These are phyloP conservation scores for Daldinia childiae DNA, from an alignment of 495 filamentous ascomycete genomes.

Conservation along the genomic window DNA sequence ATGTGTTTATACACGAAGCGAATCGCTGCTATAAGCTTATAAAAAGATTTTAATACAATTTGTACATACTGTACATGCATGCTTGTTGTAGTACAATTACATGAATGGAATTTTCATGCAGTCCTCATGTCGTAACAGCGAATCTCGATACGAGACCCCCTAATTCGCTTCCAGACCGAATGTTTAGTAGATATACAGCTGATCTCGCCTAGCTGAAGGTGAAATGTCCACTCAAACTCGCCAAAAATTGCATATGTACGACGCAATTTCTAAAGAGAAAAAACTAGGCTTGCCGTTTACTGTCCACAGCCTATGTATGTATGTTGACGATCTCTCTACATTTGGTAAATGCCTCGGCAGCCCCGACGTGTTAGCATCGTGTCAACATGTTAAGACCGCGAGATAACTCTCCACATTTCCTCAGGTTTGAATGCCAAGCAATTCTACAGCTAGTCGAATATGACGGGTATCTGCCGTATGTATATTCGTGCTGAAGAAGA, in stretches of 20 bases:
- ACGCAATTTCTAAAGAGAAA: slow-evolving; percentile 1
- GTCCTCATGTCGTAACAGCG: not conserved
- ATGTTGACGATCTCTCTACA: slow-evolving; percentile 18
- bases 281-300: not conserved
- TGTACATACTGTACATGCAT: slow-evolving; percentile 11
- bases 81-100: not conserved
- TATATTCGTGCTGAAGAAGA: not conserved
- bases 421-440: slow-evolving; percentile 8
- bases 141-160: not conserved
- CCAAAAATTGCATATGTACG: not conserved
- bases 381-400: not conserved
- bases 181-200: not conserved
- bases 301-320: not conserved
- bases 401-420: slow-evolving; percentile 6
- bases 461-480: slow-evolving; percentile 9
- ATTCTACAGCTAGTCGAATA: not conserved
- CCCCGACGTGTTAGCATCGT: not conserved
- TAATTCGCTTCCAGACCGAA: not conserved
- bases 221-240: not conserved
- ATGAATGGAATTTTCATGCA: not conserved
- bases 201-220: not conserved
- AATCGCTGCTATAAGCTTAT: not conserved
- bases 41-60: slow-evolving; percentile 14
- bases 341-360: slow-evolving; percentile 24
- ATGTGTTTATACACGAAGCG: not conserved